A percentile compares a stretch with the other conserved stretches of the same genome.
phyloP scores from a whole-genome alignment of 768 basidiomycete genomes.

The Vishniacozyma victoriae region DNA sequence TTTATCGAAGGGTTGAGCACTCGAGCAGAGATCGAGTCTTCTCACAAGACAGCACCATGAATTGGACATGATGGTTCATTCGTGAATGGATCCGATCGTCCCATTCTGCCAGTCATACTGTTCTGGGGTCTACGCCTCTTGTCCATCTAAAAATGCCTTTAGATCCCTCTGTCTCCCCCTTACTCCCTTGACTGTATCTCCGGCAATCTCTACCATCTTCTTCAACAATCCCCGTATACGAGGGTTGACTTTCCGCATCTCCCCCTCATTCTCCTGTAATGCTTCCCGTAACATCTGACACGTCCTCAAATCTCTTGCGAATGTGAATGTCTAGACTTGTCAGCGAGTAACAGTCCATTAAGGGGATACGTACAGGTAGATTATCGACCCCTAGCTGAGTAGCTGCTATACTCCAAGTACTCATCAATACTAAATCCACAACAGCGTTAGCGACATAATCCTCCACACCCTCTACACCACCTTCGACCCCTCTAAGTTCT shows the following conservation, averaged over 20 bases:
- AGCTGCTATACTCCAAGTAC: conserved; percentile 65
- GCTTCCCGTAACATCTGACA: conserved; percentile 47
- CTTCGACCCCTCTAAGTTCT: conserved; percentile 61
- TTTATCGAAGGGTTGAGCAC: no score
- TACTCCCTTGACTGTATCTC: conserved; percentile 32
- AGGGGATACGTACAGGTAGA: conserved; percentile 61
- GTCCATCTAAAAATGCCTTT: conserved; percentile 11
- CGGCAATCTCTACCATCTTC: conserved; percentile 17
- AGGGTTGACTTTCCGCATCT: conserved; percentile 15
- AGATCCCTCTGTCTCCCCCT: conserved; percentile 31
- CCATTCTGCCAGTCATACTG: no score
- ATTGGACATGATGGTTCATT: no score
- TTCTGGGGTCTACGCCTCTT: no score
- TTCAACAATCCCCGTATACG: conserved; percentile 15
- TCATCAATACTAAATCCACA: conserved; percentile 73
- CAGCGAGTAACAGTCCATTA: background rate
- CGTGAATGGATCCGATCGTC: no score
- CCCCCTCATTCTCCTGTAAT: conserved; percentile 48
- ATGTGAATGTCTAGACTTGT: conserved; percentile 66
- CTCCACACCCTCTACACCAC: conserved; percentile 72
- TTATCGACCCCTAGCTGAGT: conserved; percentile 55
- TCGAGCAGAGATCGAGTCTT: no score
- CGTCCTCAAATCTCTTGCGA: conserved; percentile 81
- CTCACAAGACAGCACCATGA: no score
- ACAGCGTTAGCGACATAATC: conserved; percentile 92